A percentile compares a stretch with the other conserved stretches of the same genome.
phyloP scores from a whole-genome alignment of 768 basidiomycete species.

The Boletus rex-veris region DNA sequence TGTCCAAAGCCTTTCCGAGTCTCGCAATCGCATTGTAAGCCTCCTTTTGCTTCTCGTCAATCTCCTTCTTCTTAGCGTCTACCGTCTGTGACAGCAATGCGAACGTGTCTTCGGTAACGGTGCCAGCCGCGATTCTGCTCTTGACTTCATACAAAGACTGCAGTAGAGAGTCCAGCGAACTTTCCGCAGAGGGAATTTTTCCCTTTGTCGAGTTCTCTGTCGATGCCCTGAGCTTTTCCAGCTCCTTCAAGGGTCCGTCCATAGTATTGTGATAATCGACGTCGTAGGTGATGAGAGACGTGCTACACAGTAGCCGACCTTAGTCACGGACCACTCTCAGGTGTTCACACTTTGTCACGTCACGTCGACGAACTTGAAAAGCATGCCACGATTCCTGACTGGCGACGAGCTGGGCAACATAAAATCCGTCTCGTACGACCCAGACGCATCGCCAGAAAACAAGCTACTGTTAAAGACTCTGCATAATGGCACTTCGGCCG shows the following conservation, averaged over 20 bases:
- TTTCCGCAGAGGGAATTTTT: constrained; percentile 51
- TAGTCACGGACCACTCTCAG: neutral
- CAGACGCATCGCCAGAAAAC: constrained; percentile 28
- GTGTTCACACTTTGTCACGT: constrained; percentile 20
- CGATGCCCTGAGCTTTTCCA: constrained; percentile 70
- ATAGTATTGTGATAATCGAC: constrained; percentile 35
- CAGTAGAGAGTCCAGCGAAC: constrained; percentile 65
- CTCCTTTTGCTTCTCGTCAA: constrained; percentile 88
- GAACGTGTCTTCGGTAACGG: constrained; percentile 47
- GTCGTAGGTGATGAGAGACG: neutral
- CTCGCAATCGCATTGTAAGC: constrained; percentile 72
- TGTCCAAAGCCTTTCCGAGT: constrained; percentile 86
- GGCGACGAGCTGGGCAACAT: constrained; percentile 80
- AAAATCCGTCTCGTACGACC: constrained; percentile 52
- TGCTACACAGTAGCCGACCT: too few species aligned
- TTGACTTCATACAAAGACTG: constrained; percentile 54
- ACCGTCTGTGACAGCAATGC: constrained; percentile 52
- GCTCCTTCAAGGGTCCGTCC: constrained; percentile 76
- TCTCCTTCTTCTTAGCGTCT: constrained; percentile 74
- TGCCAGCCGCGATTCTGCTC: constrained; percentile 47
- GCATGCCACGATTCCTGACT: constrained; percentile 65
- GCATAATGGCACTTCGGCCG: constrained; percentile 30
- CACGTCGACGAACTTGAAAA: constrained; percentile 12
- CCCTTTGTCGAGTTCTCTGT: constrained; percentile 46
- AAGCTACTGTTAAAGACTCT: constrained; percentile 36